Evolutionary conservation across 331 rosid genomes (phyloP).

Genomic region (Saraca asoca): DNA sequence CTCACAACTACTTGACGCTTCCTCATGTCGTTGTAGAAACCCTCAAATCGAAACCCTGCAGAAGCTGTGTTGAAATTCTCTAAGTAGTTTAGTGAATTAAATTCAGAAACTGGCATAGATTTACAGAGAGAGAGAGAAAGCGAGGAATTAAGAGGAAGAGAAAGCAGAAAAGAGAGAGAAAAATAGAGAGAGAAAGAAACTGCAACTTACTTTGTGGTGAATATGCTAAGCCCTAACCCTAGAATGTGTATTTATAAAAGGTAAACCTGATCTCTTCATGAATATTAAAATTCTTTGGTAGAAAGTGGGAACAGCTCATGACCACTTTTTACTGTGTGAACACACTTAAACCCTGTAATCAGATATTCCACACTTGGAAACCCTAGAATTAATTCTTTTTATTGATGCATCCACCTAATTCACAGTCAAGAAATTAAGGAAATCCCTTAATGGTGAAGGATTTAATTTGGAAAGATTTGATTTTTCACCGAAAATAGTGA

Average conservation of each 20-base stretch:
- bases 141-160: slow-evolving; percentile 12
- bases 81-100: slow-evolving; percentile 14
- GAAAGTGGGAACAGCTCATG: slow-evolving; percentile 36
- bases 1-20: slow-evolving; percentile 89
- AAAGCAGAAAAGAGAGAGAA: background rate
- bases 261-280: slow-evolving; percentile 2
- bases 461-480: slow-evolving; percentile 43
- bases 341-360: slow-evolving; percentile 26
- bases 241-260: slow-evolving; percentile 44
- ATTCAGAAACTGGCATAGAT: slow-evolving; percentile 22
- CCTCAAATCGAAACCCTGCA: slow-evolving; percentile 26
- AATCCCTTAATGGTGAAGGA: slow-evolving; percentile 45
- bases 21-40: slow-evolving; percentile 56
- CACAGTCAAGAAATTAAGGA: slow-evolving; percentile 35
- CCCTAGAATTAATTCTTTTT: slow-evolving; percentile 19
- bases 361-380: slow-evolving; percentile 14
- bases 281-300: slow-evolving; percentile 22
- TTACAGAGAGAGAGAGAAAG: background rate
- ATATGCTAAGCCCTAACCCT: slow-evolving; percentile 52
- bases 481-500: slow-evolving; percentile 39
- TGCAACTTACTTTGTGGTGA: slow-evolving; percentile 24
- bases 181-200: too few relatives aligned
- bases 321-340: slow-evolving; percentile 31
- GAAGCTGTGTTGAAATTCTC: background rate
- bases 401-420: slow-evolving; percentile 39